Conservation (phyloP, 2,329 filamentous ascomycete species). For the Arachnopeziza araneosa region DNA sequence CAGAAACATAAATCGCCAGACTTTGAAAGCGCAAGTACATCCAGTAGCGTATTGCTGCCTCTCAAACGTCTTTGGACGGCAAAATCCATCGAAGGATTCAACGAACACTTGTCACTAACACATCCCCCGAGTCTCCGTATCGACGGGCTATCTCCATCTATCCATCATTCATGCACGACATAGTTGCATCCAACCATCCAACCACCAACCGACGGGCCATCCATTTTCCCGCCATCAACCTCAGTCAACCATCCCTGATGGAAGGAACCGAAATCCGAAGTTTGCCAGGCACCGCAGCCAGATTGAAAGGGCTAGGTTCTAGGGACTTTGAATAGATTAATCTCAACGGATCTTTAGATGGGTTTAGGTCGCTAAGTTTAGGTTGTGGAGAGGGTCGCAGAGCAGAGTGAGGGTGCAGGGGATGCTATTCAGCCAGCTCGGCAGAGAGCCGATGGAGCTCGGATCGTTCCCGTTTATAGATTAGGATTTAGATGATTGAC, state of each 20-base stretch:
- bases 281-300: neutral
- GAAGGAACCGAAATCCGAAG: neutral
- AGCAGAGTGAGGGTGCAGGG: neutral
- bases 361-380: neutral
- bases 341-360: neutral
- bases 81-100: neutral
- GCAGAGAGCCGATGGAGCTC: neutral
- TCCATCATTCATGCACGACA: neutral
- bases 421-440: neutral
- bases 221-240: neutral
- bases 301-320: neutral
- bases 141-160: neutral
- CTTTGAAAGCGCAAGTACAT: neutral
- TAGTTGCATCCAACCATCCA: neutral
- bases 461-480: neutral
- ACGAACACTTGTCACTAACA: neutral
- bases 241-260: neutral
- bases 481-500: neutral
- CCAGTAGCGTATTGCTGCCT: neutral
- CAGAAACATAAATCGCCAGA: neutral
- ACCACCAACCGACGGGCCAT: too few relatives aligned
- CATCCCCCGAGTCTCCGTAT: too few relatives aligned
- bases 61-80: neutral
- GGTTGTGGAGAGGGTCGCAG: neutral
- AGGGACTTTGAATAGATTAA: neutral